phyloP scores from a whole-genome alignment of 2,329 filamentous ascomycete species.

The Fusarium sublunatum region DNA sequence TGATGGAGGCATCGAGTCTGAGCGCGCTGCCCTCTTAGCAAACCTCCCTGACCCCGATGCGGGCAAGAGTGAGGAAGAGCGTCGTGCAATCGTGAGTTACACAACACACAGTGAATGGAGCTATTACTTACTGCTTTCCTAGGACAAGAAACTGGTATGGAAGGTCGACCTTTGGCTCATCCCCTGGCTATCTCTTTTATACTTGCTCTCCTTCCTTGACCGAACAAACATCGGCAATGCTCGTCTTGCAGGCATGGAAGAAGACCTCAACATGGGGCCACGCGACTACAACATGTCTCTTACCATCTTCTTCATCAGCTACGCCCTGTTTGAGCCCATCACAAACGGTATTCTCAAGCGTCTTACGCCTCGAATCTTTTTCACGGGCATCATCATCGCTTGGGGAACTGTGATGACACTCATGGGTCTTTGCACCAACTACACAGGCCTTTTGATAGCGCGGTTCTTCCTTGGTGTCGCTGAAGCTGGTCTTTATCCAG shows the following conservation, averaged over 20 bases:
- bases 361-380: conserved; percentile 69
- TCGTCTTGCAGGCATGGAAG: conserved; percentile 41
- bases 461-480: conserved; percentile 72
- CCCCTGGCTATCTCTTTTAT: conserved; percentile 68
- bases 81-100: conserved; percentile 65
- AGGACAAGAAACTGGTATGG: conserved; percentile 64
- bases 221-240: conserved; percentile 64
- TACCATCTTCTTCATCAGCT: conserved; percentile 77
- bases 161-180: conserved; percentile 68
- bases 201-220: conserved; percentile 63
- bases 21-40: conserved; percentile 47
- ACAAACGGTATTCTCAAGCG: conserved; percentile 75
- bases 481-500: conserved; percentile 74
- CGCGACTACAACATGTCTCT: conserved; percentile 68
- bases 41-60: conserved; percentile 60
- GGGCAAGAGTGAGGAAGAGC: conserved; percentile 70
- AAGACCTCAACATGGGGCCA: conserved; percentile 19
- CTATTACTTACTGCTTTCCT: background rate
- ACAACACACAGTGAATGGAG: conserved; percentile 40
- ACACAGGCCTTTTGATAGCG: conserved; percentile 57
- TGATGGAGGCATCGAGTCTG: conserved; percentile 37
- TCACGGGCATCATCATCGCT: conserved; percentile 73
- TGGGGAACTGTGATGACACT: conserved; percentile 60
- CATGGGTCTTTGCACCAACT: conserved; percentile 61
- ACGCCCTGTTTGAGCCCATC: conserved; percentile 71